These are phyloP conservation scores for Eucalyptus tenuipes DNA, from an alignment of 345 rosid species.

Conservation along the genomic window DNA sequence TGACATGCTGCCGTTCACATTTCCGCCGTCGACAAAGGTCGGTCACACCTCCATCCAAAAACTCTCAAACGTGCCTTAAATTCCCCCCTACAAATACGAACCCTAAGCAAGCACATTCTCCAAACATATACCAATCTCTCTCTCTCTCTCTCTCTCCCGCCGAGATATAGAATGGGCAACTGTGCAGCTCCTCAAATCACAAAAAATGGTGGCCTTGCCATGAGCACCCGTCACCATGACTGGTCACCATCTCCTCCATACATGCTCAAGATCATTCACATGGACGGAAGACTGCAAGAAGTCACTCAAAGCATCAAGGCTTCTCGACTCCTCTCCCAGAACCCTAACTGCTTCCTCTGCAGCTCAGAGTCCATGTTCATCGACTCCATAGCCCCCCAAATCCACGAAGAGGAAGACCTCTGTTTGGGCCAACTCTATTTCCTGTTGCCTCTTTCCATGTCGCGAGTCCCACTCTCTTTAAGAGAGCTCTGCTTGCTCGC, in stretches of 20 bases:
- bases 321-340: neutral
- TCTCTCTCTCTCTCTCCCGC: neutral
- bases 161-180: neutral
- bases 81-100: no score
- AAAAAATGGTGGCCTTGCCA: neutral
- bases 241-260: conserved; percentile 2
- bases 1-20: neutral
- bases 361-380: neutral
- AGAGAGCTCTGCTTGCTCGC: neutral
- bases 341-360: neutral
- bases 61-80: neutral
- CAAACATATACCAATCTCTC: neutral
- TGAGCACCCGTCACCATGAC: neutral
- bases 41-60: neutral
- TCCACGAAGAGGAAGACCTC: neutral
- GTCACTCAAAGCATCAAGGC: neutral
- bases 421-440: conserved; percentile 31
- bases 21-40: neutral
- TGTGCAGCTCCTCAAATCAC: neutral
- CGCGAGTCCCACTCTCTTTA: neutral
- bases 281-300: conserved; percentile 23
- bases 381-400: neutral
- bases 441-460: conserved; percentile 46
- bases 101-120: neutral
- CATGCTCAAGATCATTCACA: conserved; percentile 14